A percentile compares a stretch with the other conserved stretches of the same genome.
These are phyloP conservation scores for Rhynchospora pubera DNA, from an alignment of 176 grass and related monocot species.

Conservation along the genomic window DNA sequence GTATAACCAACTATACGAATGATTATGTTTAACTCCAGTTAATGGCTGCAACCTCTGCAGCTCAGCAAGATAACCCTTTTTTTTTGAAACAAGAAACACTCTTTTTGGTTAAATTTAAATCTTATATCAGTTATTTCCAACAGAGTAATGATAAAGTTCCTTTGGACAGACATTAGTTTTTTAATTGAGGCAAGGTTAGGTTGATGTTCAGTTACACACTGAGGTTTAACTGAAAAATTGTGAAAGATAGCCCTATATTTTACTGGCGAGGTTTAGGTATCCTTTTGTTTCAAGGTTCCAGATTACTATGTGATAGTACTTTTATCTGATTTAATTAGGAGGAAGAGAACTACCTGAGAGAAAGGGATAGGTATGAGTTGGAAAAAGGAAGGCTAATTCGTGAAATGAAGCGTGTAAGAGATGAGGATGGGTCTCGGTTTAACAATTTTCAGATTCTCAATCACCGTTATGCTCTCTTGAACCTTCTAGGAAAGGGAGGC, in stretches of 20 bases:
- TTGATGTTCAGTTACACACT: background rate
- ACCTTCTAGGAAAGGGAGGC: conserved; percentile 98
- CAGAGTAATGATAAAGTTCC: background rate
- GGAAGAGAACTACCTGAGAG: conserved; percentile 85
- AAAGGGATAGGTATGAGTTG: conserved; percentile 91
- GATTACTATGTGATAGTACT: conserved; percentile 17
- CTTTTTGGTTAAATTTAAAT: background rate
- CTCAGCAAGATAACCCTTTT: background rate
- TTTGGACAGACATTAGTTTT: background rate
- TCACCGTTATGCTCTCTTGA: conserved; percentile 97
- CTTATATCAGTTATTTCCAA: background rate
- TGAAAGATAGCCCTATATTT: background rate
- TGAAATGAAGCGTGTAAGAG: conserved; percentile 99
- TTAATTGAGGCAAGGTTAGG: background rate
- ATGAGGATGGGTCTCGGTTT: conserved; percentile 98
- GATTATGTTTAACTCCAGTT: background rate
- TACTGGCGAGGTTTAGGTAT: background rate
- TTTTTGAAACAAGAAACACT: background rate
- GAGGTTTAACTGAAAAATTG: background rate
- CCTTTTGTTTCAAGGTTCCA: background rate
- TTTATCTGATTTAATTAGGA: conserved; percentile 47
- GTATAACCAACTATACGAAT: background rate
- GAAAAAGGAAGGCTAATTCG: conserved; percentile 96
- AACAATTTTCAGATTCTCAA: conserved; percentile 99
- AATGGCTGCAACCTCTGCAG: background rate